Evolutionary conservation across 2,329 filamentous ascomycete species (phyloP), one percentile per base, ranked within the genome.

Genomic region (Calonectria pauciramosa): DNA sequence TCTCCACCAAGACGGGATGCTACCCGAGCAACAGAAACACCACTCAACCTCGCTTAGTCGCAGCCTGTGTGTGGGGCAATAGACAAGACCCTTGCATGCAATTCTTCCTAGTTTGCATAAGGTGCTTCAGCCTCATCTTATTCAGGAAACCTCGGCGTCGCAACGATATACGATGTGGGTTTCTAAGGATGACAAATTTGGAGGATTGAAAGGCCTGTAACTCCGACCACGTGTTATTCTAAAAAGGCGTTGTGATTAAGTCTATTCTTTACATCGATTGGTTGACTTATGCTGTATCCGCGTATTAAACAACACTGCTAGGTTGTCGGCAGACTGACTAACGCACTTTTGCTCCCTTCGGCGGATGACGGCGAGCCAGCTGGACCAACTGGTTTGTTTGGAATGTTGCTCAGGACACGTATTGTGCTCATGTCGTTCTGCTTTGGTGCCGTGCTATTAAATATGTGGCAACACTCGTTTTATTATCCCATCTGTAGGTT

Each of bases 131-230:
- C 56, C 56, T 63, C 56, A 63, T 28, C 56, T 63, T 7, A 28
- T 63, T 63, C 56, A 41, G 56, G 56, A 36, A 63, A 41, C 23
- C 56, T 63, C 56, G 56, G n/a, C 56, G 56, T 41, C 34, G 36
- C 36, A 6, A 63, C 56, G 36, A 41, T 28, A 2, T n/a, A 5
- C 14, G 7, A 9, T 26, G 26, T 41, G 34, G 23, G 52, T 38
- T 63, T 63, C 10, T 20, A 41, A 63, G 18, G 34, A 36, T 63
- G 38, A 63, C 56, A 41, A 41, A 41, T 63, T 18, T 30, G 13
- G 34, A 10, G 34, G 23, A 23, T 41, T 28, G 16, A 18, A 28
- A 41, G 3, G 11, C 14, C 16, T 28, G 7, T 14, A 28, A 41
- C 23, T 20, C 10, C 4, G 30, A 16, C 16, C 16, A 63, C 6